Conservation (phyloP, 2,329 filamentous ascomycete genomes). For the Talaromyces piceae region DNA sequence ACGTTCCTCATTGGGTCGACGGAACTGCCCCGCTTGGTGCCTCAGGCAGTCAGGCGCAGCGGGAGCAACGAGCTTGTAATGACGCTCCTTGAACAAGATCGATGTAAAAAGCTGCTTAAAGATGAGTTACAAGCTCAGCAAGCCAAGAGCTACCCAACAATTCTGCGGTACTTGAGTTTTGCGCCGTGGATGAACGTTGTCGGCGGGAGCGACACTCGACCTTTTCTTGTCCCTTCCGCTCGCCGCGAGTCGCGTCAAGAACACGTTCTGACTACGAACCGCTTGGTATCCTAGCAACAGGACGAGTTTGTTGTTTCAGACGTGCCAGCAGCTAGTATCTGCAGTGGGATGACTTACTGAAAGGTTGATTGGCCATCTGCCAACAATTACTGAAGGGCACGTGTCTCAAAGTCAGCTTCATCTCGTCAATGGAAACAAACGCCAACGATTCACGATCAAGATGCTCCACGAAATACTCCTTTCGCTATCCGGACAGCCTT, state of each 20-base stretch:
- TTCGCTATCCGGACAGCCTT: constrained; percentile 88
- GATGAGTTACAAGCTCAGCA: not conserved
- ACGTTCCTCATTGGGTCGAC: constrained; percentile 1
- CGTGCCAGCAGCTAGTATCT: not conserved
- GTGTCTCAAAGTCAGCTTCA: not conserved
- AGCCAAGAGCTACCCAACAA: not conserved
- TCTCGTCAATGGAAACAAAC: not conserved
- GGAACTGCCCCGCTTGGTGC: constrained; percentile 9
- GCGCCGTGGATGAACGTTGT: not conserved
- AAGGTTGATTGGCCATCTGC: not conserved
- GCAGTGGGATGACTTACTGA: not conserved
- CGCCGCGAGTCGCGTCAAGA: constrained; percentile 6
- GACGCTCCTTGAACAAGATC: too few species aligned
- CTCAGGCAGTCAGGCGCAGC: constrained; percentile 10
- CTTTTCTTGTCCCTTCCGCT: constrained; percentile 6
- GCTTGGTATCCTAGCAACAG: not conserved
- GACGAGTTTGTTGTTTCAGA: not conserved
- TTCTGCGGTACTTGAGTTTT: not conserved
- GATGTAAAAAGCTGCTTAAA: not conserved
- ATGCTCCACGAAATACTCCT: constrained; percentile 99
- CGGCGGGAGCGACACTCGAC: not conserved
- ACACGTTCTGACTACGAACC: not conserved
- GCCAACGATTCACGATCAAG: constrained; percentile 16
- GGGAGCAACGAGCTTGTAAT: too few species aligned
- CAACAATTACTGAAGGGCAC: not conserved